Conservation (phyloP, 164 flowering plant genomes). For the Tetracentron sinense region DNA sequence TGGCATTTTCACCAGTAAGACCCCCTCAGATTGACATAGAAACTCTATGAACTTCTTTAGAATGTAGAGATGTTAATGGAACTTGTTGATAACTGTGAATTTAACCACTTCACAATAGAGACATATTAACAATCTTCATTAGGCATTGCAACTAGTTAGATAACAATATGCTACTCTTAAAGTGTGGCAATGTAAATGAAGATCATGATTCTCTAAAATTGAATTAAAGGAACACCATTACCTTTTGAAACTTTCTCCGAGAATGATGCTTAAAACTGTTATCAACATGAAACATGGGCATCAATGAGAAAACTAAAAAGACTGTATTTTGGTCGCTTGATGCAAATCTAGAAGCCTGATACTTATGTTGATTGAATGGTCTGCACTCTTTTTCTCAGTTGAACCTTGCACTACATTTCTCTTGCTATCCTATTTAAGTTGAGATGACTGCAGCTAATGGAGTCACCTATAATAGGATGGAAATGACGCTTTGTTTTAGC, state of each 20-base stretch:
- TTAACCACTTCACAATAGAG: not conserved
- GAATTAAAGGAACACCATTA: not conserved
- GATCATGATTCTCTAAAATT: not conserved
- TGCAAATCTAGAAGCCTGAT: no score
- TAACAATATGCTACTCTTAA: not conserved
- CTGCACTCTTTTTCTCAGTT: no score
- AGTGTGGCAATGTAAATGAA: not conserved
- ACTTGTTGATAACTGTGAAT: not conserved
- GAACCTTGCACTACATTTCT: no score
- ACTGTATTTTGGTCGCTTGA: not conserved
- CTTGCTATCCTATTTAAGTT: no score
- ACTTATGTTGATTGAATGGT: no score
- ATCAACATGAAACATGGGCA: not conserved
- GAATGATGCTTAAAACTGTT: not conserved
- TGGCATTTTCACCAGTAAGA: constrained; percentile 68
- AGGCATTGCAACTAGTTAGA: not conserved
- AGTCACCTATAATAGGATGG: not conserved
- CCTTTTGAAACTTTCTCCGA: not conserved
- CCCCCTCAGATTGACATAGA: not conserved
- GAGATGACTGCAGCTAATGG: no score
- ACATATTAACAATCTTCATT: not conserved
- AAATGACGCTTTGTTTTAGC: not conserved
- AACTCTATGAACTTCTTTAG: not conserved
- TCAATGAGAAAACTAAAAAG: no score
- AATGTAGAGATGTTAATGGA: not conserved